A percentile compares a stretch with the other conserved stretches of the same genome.
phyloP scores from a whole-genome alignment of 2,329 filamentous ascomycete species.

The Ampelomyces quisqualis region DNA sequence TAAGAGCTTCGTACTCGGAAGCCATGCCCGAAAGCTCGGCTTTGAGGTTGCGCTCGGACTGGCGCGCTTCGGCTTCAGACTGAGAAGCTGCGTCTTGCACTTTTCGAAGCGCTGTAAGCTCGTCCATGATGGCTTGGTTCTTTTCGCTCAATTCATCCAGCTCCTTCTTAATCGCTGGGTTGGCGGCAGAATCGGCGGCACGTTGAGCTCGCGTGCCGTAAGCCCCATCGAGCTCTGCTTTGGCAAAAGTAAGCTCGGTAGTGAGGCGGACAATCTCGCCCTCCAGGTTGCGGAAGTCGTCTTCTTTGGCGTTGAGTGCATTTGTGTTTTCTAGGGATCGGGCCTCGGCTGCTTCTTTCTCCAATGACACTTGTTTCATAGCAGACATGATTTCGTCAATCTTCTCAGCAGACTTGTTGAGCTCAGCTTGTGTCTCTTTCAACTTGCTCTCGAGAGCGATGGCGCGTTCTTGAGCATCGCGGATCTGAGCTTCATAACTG shows the following conservation, averaged over 20 bases:
- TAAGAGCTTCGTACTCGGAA: conserved; percentile 69
- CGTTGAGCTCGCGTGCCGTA: conserved; percentile 76
- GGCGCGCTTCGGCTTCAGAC: conserved; percentile 38
- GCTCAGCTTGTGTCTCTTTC: conserved; percentile 32
- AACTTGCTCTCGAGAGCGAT: conserved; percentile 38
- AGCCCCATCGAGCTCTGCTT: conserved; percentile 89
- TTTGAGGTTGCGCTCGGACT: conserved; percentile 55
- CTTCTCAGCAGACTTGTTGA: conserved; percentile 36
- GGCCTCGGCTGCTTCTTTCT: conserved; percentile 38
- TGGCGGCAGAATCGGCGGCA: conserved; percentile 62
- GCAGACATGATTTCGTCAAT: conserved; percentile 30
- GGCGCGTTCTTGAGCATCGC: conserved; percentile 36
- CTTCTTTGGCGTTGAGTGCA: conserved; percentile 35
- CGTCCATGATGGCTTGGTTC: conserved; percentile 46
- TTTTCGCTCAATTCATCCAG: conserved; percentile 56
- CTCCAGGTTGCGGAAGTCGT: conserved; percentile 52
- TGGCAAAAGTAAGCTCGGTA: conserved; percentile 84
- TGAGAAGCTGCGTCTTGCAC: conserved; percentile 40
- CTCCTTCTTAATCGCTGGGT: conserved; percentile 60
- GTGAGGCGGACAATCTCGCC: conserved; percentile 65
- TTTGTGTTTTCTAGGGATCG: conserved; percentile 32
- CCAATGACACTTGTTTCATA: conserved; percentile 28
- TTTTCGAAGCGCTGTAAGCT: conserved; percentile 48
- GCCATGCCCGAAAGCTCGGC: conserved; percentile 67
- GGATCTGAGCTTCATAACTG: conserved; percentile 36